These are phyloP conservation scores for Hapsidospora chrysogenum DNA, from an alignment of 495 filamentous ascomycete species.

Conservation along the genomic window DNA sequence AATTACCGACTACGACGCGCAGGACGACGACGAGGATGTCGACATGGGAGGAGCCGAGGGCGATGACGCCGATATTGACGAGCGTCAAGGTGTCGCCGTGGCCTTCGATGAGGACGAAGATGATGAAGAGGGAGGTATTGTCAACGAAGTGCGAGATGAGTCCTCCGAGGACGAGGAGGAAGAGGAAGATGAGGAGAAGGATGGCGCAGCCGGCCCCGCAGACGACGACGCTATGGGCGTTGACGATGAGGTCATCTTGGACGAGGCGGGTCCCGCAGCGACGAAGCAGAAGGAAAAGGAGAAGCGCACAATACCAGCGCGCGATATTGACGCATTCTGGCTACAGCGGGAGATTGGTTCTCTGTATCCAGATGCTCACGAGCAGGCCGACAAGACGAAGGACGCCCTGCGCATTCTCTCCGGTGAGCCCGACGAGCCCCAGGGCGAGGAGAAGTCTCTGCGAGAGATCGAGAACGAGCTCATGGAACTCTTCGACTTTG, in stretches of 20 bases:
- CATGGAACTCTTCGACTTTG: constrained; percentile 96
- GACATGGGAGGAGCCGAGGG: constrained; percentile 43
- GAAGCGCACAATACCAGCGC: constrained; percentile 52
- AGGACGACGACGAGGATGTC: constrained; percentile 91
- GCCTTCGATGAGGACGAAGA: constrained; percentile 82
- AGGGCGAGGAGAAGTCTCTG: constrained; percentile 58
- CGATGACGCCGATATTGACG: constrained; percentile 61
- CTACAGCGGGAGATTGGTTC: constrained; percentile 80
- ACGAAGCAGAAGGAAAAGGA: constrained; percentile 24
- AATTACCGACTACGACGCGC: constrained; percentile 95
- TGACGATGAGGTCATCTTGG: constrained; percentile 67
- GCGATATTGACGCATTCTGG: constrained; percentile 96
- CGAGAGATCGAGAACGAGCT: constrained; percentile 95
- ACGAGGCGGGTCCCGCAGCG: constrained; percentile 32
- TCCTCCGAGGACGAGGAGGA: constrained; percentile 50
- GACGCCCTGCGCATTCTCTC: constrained; percentile 67
- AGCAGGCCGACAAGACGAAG: constrained; percentile 73
- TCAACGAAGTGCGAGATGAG: constrained; percentile 57
- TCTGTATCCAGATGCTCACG: constrained; percentile 79
- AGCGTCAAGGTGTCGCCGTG: constrained; percentile 89
- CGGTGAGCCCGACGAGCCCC: constrained; percentile 51
- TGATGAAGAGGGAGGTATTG: constrained; percentile 51
- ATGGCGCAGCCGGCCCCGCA: constrained; percentile 30
- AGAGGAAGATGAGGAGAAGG: constrained; percentile 33
- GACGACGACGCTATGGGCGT: constrained; percentile 54